A percentile compares a stretch with the other conserved stretches of the same genome.
phyloP scores from a whole-genome alignment of 1,284 basidiomycete genomes.

The Moesziomyces parantarcticus region DNA sequence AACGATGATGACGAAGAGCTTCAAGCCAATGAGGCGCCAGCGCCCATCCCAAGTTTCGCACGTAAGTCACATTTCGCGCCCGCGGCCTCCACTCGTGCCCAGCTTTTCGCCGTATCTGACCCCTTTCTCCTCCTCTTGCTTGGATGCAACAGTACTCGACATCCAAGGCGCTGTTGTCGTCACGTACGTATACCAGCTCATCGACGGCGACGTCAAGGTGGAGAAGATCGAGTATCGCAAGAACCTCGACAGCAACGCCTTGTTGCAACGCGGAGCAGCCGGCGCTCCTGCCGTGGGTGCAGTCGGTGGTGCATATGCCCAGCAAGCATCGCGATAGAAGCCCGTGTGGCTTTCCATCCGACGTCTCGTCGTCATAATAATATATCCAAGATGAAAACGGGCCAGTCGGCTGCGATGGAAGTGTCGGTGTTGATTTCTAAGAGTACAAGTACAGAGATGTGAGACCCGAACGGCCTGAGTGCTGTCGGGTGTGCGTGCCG shows the following conservation, averaged over 20 bases:
- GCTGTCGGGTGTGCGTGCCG: too few relatives aligned
- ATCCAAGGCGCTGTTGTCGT: slow-evolving; percentile 66
- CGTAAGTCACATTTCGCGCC: slow-evolving; percentile 27
- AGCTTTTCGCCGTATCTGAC: slow-evolving; percentile 1
- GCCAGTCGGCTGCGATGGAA: background rate
- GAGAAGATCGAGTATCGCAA: slow-evolving; percentile 67
- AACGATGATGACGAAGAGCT: slow-evolving; percentile 17
- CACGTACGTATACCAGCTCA: slow-evolving; percentile 67
- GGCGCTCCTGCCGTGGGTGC: slow-evolving; percentile 19
- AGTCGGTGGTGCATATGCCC: slow-evolving; percentile 23
- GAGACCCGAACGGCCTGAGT: background rate
- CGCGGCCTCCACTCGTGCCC: background rate
- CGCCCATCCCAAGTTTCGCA: slow-evolving; percentile 56
- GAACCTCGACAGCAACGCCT: slow-evolving; percentile 43
- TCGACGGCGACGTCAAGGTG: slow-evolving; percentile 66
- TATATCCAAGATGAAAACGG: background rate
- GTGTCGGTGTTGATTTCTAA: background rate
- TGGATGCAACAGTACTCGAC: slow-evolving; percentile 53
- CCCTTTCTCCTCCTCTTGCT: background rate
- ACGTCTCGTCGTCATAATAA: background rate
- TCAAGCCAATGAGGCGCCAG: slow-evolving; percentile 48
- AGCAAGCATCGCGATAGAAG: slow-evolving; percentile 34
- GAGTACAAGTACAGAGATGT: slow-evolving; percentile 30
- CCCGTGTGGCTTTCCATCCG: background rate
- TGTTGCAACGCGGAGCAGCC: slow-evolving; percentile 32